Base-by-base conservation (phyloP, 2,329 filamentous ascomycete species). In the Epichloe amarillans region DNA sequence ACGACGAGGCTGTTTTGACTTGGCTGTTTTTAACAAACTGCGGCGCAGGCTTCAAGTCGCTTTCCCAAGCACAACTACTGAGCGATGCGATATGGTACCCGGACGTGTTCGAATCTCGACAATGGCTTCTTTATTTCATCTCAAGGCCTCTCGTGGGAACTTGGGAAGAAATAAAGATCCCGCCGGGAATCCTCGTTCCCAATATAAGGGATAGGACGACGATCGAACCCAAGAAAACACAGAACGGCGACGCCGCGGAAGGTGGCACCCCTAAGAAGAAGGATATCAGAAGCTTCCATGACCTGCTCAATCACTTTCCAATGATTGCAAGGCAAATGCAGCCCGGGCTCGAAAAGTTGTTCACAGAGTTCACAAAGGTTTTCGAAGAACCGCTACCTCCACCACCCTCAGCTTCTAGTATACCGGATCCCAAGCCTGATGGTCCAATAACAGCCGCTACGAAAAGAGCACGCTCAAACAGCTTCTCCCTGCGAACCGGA, bases 291-390 rank as follows among this genome's bases (percentile, higher is more conserved):
- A 88, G 80, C 36, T 98, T 98, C 63, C 83, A 85, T 54, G 93
- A 97, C 56, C 75, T 98, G 14, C 75, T 98, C 41, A 86, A 87
- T 57, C 82, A 89, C 59, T 98, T 97, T 57, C 93, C 93, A 1
- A 86, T 95, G 79, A 97, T 98, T 59, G 89, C 90, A 23, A 80
- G 88, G 53, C 93, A 98, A 66, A 95, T 98, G 89, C 89, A 96
- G 59, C 80, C 84, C 2, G 93, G 93, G 0, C 69, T 98, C 36
- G 91, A 98, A 61, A 84, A 83, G 60, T 71, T 97, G 26, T 95
- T 97, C 62, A 82, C 84, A 54, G 90, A 97, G 59, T 97, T 98
- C 64, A 84, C 82, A 5, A 80, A 80, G 43, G 86, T 91, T 50
- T 84, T 96, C 57, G 87, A 94, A 56, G 89, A 86, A 61, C 88